Percentiles rank a stretch among this genome's conserved stretches.
These are phyloP conservation scores for Brassica carinata DNA, from an alignment of 345 rosid genomes.

Conservation along the genomic window DNA sequence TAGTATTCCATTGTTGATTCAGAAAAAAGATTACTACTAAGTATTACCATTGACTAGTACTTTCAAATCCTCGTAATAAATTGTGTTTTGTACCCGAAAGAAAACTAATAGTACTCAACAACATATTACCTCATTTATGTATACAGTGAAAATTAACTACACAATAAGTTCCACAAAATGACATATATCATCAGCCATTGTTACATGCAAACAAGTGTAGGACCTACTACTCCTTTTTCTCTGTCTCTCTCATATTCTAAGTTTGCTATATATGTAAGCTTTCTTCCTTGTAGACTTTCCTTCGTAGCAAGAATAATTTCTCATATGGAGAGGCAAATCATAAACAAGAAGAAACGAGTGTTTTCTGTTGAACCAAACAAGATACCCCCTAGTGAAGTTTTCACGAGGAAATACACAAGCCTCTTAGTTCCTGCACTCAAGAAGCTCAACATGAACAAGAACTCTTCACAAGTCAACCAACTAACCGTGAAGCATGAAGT, in stretches of 20 bases:
- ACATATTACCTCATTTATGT: background rate
- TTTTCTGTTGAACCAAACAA: constrained; percentile 43
- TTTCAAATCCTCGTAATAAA: background rate
- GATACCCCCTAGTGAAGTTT: constrained; percentile 16
- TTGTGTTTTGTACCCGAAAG: background rate
- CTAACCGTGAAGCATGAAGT: constrained; percentile 48
- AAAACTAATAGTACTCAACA: background rate
- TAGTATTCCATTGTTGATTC: background rate
- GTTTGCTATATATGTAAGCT: constrained; percentile 24
- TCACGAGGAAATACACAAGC: constrained; percentile 42
- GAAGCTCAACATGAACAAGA: constrained; percentile 39
- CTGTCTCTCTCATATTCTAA: constrained; percentile 18
- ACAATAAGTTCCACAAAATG: constrained; percentile 17
- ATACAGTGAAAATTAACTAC: background rate
- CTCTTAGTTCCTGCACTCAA: constrained; percentile 45
- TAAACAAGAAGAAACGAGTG: constrained; percentile 39
- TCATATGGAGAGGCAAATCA: constrained; percentile 41
- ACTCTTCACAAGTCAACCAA: constrained; percentile 18
- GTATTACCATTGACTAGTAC: background rate
- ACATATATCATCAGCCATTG: constrained; percentile 16
- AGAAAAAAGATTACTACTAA: background rate
- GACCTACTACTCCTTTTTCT: constrained; percentile 22
- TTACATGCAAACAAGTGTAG: constrained; percentile 20
- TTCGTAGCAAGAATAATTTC: constrained; percentile 20
- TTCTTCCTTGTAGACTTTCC: constrained; percentile 35